Evolutionary conservation across 257 asterid species (phyloP), one percentile per base, ranked within the genome.

Genomic region (Solanum paucissectum): DNA sequence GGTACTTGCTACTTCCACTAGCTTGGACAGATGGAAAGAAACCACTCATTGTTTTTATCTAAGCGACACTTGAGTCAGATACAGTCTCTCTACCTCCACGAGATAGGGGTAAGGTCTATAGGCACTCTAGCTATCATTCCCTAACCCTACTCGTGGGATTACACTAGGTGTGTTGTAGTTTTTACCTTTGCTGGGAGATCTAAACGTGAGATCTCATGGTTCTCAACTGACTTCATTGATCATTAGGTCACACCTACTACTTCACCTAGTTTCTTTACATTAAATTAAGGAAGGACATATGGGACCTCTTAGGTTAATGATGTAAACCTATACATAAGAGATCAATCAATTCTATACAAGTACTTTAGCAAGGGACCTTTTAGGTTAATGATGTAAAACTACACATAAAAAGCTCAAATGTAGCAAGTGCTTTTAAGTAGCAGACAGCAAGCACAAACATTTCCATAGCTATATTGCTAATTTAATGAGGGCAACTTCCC

Each of bases 321-420:
- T 38, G 83, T 38, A 76, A 12, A 38, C 7, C 55, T 23, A 37
- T 7, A 75, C 55, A 76, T 38, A n/a, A 76, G 58, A 38, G 58
- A 76, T 46, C 55, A 46, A 18, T 38, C 12, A 38, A 76, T 76
- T 18, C 6, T 76, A 44, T 44, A 9, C 34, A 76, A 76, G 58
- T 23, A 76, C 58, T 23, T 76, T 76, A 76, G 34, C 20, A 23
- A 18, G 58, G 49, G 5, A 23, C 83, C 21, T 76, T 76, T 75
- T 37, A 37, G 81, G 55, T 12, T 75, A 75, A 75, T 40, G 83
- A 76, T 38, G 83, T 76, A 76, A 76, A 38, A 76, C 83, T 38
- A 76, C 44, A 23, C 83, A 38, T 75, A 76, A n/a, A 25, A 38
- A 2, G 29, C 83, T 21, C 11, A 75, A 37, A 34, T 75, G 32